These are phyloP conservation scores for Suillus subluteus DNA, from an alignment of 768 basidiomycete species.

Conservation along the genomic window DNA sequence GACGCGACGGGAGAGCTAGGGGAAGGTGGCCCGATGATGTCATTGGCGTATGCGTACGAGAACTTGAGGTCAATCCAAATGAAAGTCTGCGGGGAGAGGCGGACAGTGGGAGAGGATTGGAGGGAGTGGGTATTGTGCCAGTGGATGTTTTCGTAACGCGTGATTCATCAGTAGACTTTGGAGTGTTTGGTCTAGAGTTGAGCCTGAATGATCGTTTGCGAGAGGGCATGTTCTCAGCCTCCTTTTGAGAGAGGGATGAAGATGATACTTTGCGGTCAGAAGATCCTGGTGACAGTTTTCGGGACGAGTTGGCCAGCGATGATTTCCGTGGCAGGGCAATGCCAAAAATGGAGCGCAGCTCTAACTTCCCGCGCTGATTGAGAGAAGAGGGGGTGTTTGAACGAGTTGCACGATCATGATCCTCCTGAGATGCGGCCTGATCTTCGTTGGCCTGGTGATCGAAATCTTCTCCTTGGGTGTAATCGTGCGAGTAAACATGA, in stretches of 20 bases:
- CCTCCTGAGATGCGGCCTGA: conserved; percentile 20
- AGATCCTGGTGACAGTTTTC: conserved; percentile 19
- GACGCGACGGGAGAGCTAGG: conserved; percentile 23
- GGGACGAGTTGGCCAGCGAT: conserved; percentile 24
- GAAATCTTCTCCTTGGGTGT: conserved; percentile 17
- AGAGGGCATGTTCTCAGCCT: conserved; percentile 16
- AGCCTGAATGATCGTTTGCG: conserved; percentile 37
- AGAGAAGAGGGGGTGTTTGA: conserved; percentile 34
- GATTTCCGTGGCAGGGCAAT: conserved; percentile 32
- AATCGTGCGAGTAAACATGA: conserved; percentile 22
- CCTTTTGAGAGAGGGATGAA: conserved; percentile 27
- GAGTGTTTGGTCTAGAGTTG: conserved; percentile 32
- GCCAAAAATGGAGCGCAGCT: conserved; percentile 30
- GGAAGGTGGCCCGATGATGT: conserved; percentile 33
- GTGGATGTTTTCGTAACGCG: conserved; percentile 22
- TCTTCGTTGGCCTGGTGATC: conserved; percentile 15
- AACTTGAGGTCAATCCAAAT: conserved; percentile 30
- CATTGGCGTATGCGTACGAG: conserved; percentile 34
- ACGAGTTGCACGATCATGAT: conserved; percentile 27
- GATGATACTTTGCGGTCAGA: conserved; percentile 29
- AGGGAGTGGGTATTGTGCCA: conserved; percentile 31
- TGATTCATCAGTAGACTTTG: conserved; percentile 30
- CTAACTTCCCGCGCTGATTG: conserved; percentile 23
- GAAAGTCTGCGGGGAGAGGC: conserved; percentile 38
- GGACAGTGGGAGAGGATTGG: conserved; percentile 34